Evolutionary conservation across 805 yeast species (phyloP).

Genomic region (Clavispora carvajalis): DNA sequence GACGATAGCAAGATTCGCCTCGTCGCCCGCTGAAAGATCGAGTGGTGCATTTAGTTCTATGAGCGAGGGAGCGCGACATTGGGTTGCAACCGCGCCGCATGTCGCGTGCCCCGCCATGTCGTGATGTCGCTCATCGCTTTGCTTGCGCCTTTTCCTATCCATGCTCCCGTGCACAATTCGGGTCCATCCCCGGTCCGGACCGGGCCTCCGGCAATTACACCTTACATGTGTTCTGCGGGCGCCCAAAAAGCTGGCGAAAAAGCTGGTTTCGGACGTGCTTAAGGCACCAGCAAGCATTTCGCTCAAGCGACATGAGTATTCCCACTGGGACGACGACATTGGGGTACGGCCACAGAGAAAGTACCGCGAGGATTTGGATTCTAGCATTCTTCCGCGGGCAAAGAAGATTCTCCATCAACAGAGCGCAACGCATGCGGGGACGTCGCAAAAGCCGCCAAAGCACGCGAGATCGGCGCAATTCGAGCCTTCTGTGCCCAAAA

Average conservation of each 20-base stretch:
- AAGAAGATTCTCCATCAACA: neutral
- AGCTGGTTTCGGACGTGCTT: constrained; percentile 1
- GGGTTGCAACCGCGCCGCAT: neutral
- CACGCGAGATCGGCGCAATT: too few species aligned
- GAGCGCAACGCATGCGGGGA: too few species aligned
- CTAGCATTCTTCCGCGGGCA: neutral
- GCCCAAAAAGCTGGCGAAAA: neutral
- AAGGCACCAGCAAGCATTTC: neutral
- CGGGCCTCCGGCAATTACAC: neutral
- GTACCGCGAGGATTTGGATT: neutral
- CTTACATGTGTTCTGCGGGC: neutral
- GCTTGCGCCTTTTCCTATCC: neutral
- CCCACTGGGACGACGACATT: neutral
- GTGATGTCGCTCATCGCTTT: constrained; percentile 1
- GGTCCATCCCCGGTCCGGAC: neutral
- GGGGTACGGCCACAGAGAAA: neutral
- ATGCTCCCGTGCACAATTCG: neutral
- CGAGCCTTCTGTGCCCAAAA: too few species aligned
- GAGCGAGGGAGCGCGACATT: neutral
- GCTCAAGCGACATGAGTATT: neutral
- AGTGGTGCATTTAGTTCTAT: too few species aligned
- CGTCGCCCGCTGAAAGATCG: too few species aligned
- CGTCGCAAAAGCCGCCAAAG: neutral
- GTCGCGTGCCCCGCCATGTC: constrained; percentile 1
- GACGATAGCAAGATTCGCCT: too few species aligned